These are phyloP conservation scores for Tolypocladium inflatum DNA, from an alignment of 2,329 filamentous ascomycete species.

Conservation along the genomic window DNA sequence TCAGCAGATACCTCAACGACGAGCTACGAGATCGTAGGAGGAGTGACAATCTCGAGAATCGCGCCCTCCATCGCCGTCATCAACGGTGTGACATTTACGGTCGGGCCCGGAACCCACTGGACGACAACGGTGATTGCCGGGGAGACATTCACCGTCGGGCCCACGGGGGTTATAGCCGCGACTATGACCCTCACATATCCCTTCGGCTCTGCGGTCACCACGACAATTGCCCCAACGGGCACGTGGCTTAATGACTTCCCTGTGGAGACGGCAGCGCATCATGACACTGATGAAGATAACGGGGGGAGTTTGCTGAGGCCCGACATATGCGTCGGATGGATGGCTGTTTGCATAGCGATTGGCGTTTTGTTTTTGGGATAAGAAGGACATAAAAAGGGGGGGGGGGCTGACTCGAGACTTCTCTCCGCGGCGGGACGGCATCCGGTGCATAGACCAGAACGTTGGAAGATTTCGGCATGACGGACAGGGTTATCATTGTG, in stretches of 20 bases:
- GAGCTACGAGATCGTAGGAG: constrained; percentile 38
- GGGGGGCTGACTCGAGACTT: neutral
- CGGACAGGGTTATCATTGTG: neutral
- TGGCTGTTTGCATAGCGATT: constrained; percentile 26
- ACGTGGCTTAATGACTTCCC: constrained; percentile 13
- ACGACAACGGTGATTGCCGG: constrained; percentile 38
- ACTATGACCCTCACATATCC: constrained; percentile 36
- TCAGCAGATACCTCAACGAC: constrained; percentile 24
- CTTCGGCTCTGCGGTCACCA: constrained; percentile 32
- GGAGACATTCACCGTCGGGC: constrained; percentile 40
- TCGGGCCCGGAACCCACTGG: constrained; percentile 33
- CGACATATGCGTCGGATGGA: constrained; percentile 9
- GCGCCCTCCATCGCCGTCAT: constrained; percentile 40
- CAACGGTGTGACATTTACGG: constrained; percentile 37
- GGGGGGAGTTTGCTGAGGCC: constrained; percentile 4
- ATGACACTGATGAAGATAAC: constrained; percentile 12
- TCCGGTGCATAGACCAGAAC: neutral
- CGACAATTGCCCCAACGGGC: constrained; percentile 26
- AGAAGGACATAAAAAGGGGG: neutral
- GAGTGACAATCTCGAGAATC: constrained; percentile 41
- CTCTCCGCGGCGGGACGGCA: neutral
- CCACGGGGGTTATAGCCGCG: constrained; percentile 35
- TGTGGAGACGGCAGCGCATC: constrained; percentile 13
- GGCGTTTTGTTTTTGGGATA: constrained; percentile 26
- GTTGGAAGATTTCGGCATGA: neutral